phyloP scores from a whole-genome alignment of 345 rosid species.

The Syzygium aromaticum region DNA sequence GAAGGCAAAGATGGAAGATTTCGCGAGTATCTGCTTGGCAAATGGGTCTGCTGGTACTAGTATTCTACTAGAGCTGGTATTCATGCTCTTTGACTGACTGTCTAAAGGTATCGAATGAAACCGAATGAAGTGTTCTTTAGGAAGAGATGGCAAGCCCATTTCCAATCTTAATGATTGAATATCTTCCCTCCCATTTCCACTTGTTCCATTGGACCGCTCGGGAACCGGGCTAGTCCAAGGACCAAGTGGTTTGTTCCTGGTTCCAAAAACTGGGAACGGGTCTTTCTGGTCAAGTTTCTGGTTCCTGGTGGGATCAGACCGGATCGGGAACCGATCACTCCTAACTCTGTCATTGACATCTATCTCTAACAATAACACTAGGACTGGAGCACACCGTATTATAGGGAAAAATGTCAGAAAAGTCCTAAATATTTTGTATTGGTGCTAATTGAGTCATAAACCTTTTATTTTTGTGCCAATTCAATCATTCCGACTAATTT shows the following conservation, averaged over 20 bases:
- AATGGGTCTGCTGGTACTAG: too few species aligned
- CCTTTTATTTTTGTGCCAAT: too few species aligned
- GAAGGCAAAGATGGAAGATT: too few species aligned
- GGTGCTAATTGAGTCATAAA: too few species aligned
- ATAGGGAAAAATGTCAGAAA: not conserved
- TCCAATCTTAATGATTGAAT: not conserved
- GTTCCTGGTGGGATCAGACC: not conserved
- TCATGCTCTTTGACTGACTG: too few species aligned
- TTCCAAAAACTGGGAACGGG: not conserved
- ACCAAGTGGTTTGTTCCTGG: not conserved
- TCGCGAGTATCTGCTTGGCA: too few species aligned
- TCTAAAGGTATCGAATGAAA: too few species aligned
- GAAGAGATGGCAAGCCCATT: not conserved
- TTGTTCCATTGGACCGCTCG: not conserved
- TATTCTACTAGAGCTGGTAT: too few species aligned
- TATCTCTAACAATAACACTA: not conserved
- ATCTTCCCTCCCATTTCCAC: not conserved
- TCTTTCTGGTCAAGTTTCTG: not conserved
- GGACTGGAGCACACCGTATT: not conserved
- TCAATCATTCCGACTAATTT: too few species aligned
- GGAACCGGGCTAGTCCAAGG: rapidly evolving
- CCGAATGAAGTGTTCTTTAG: not conserved
- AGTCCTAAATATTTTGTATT: too few species aligned
- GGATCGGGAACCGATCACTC: rapidly evolving
- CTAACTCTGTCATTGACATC: too few species aligned